Evolutionary conservation across 805 yeast genomes (phyloP).

Genomic region (Candida sphagnicola): DNA sequence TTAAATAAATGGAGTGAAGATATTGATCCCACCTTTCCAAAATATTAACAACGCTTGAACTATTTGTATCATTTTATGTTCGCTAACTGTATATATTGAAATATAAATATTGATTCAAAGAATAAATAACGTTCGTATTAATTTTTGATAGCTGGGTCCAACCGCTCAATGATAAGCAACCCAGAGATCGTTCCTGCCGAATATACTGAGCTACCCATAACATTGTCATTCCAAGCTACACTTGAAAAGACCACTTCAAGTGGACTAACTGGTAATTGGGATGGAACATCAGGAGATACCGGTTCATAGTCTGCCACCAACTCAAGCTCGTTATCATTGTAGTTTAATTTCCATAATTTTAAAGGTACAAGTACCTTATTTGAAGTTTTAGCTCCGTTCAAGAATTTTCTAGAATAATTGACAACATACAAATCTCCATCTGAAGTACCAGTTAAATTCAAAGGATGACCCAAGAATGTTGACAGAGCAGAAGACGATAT

Average conservation of each 20-base stretch:
- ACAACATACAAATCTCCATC: slow-evolving; percentile 34
- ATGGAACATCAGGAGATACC: slow-evolving; percentile 25
- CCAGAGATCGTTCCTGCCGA: slow-evolving; percentile 54
- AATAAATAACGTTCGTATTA: neutral
- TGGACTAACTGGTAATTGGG: slow-evolving; percentile 39
- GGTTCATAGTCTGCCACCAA: slow-evolving; percentile 26
- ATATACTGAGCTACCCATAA: slow-evolving; percentile 41
- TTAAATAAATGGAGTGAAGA: slow-evolving; percentile 60
- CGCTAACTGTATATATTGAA: slow-evolving; percentile 1
- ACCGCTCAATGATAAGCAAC: slow-evolving; percentile 41
- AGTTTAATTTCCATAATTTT: slow-evolving; percentile 28
- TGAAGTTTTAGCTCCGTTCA: slow-evolving; percentile 30
- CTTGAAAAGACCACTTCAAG: slow-evolving; percentile 47
- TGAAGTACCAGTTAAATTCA: slow-evolving; percentile 28
- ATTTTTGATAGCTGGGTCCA: slow-evolving; percentile 19
- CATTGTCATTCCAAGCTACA: slow-evolving; percentile 56
- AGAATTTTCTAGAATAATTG: slow-evolving; percentile 35
- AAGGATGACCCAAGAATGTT: slow-evolving; percentile 34
- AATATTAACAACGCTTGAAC: no score
- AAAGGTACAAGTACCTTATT: slow-evolving; percentile 39
- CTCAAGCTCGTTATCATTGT: slow-evolving; percentile 11
- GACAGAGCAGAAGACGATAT: slow-evolving; percentile 26
- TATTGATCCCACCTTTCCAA: slow-evolving; percentile 60
- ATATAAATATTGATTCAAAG: neutral
- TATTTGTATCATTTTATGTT: neutral